Evolutionary conservation across 176 grass and related monocot genomes (phyloP).

Genomic region (Zizania latifolia): DNA sequence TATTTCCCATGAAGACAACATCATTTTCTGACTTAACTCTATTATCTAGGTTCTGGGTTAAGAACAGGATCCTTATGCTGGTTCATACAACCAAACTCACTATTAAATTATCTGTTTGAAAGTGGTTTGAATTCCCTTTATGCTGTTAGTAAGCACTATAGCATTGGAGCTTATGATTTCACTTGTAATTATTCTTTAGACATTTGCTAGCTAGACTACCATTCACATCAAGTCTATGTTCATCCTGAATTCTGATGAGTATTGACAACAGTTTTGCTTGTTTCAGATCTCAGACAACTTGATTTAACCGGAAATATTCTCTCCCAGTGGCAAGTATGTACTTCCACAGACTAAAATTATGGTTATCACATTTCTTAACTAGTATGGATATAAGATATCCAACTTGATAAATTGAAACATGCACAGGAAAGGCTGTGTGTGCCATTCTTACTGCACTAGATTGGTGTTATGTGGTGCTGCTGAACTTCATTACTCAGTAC

Average conservation of each 20-base stretch:
- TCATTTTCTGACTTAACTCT: background rate
- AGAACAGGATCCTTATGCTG: too few species aligned
- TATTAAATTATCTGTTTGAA: background rate
- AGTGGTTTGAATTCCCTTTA: background rate
- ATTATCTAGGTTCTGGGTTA: background rate
- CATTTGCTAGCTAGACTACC: background rate
- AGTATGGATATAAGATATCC: background rate
- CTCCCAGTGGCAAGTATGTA: slow-evolving; percentile 76
- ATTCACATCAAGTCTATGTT: background rate
- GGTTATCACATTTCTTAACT: background rate
- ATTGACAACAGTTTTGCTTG: slow-evolving; percentile 16
- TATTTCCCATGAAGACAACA: background rate
- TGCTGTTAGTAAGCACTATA: background rate
- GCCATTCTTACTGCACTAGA: too few species aligned
- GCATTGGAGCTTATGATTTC: background rate
- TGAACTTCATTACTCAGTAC: background rate
- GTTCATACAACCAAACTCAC: background rate
- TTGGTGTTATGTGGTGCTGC: background rate
- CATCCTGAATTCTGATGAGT: background rate
- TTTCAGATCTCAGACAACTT: slow-evolving; percentile 79
- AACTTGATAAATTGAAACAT: background rate
- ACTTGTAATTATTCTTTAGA: background rate
- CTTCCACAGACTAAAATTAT: background rate
- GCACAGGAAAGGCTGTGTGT: background rate
- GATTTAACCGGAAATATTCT: slow-evolving; percentile 96